phyloP scores from a whole-genome alignment of 441 rosid genomes.

The Jatropha podagrica region DNA sequence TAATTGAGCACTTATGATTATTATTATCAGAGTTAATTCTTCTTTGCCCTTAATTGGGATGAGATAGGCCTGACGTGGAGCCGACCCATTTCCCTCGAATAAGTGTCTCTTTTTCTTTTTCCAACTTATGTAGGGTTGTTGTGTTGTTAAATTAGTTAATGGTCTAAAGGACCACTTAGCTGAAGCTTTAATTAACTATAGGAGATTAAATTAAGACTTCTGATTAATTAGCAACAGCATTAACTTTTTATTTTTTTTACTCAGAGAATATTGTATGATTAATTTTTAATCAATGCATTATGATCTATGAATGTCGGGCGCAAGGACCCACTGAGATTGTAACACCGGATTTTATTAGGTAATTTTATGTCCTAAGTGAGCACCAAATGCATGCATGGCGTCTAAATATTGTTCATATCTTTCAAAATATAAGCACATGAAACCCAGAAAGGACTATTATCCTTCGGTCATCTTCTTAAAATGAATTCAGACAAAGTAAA shows the following conservation, averaged over 20 bases:
- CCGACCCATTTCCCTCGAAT: slow-evolving; percentile 38
- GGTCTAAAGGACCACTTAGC: slow-evolving; percentile 31
- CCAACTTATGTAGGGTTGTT: slow-evolving; percentile 32
- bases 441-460: background rate
- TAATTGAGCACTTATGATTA: background rate
- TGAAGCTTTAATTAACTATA: slow-evolving; percentile 21
- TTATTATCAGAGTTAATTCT: background rate
- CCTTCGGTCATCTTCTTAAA: background rate
- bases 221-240: slow-evolving; percentile 1
- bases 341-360: background rate
- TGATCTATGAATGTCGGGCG: background rate
- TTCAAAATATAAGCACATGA: background rate
- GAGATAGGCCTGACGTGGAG: slow-evolving; percentile 38
- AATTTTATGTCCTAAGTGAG: background rate
- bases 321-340: background rate
- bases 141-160: slow-evolving; percentile 26
- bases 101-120: slow-evolving; percentile 35
- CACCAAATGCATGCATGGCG: background rate
- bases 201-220: background rate
- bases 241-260: background rate
- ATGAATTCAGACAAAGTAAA: too few species aligned
- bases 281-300: background rate
- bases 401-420: background rate
- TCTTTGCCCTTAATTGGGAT: slow-evolving; percentile 7
- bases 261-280: background rate